A percentile compares a stretch with the other conserved stretches of the same genome.
phyloP scores from a whole-genome alignment of 371 early-diverging fungal species.

The Apophysomyces elegans region DNA sequence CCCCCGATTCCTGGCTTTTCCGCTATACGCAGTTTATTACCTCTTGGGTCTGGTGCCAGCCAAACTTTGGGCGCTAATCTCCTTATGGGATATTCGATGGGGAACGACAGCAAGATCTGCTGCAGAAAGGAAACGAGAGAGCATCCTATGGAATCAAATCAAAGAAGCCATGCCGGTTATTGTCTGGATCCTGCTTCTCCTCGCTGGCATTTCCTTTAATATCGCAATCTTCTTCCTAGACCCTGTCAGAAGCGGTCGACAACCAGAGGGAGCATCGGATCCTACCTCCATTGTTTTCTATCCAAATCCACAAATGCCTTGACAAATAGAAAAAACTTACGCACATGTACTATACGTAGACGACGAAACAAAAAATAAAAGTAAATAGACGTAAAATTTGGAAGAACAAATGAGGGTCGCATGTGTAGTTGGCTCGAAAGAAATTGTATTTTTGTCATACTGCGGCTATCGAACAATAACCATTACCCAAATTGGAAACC shows the following conservation, averaged over 20 bases:
- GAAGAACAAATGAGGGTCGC: too few species aligned
- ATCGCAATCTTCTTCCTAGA: slow-evolving; percentile 26
- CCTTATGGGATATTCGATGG: slow-evolving; percentile 66
- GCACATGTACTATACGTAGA: too few species aligned
- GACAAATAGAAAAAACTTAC: not conserved
- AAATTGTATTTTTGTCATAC: too few species aligned
- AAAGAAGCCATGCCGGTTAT: slow-evolving; percentile 51
- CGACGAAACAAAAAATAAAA: too few species aligned
- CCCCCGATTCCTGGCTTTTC: slow-evolving; percentile 53
- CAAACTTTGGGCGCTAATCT: slow-evolving; percentile 61
- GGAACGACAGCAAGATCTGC: slow-evolving; percentile 59
- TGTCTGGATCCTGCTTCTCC: slow-evolving; percentile 34
- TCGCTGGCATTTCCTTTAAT: slow-evolving; percentile 43
- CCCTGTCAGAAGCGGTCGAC: slow-evolving; percentile 11
- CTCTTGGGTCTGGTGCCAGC: slow-evolving; percentile 62
- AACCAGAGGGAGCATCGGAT: not conserved
- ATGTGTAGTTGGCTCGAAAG: too few species aligned
- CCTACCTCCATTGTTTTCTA: not conserved
- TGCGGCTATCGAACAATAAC: too few species aligned
- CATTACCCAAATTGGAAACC: too few species aligned
- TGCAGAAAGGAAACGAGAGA: slow-evolving; percentile 45
- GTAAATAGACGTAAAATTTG: too few species aligned
- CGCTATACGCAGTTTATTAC: slow-evolving; percentile 59
- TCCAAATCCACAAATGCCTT: not conserved
- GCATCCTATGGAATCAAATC: slow-evolving; percentile 30